Conservation (phyloP, 163 green algal species). For the Scenedesmus sp. region DNA sequence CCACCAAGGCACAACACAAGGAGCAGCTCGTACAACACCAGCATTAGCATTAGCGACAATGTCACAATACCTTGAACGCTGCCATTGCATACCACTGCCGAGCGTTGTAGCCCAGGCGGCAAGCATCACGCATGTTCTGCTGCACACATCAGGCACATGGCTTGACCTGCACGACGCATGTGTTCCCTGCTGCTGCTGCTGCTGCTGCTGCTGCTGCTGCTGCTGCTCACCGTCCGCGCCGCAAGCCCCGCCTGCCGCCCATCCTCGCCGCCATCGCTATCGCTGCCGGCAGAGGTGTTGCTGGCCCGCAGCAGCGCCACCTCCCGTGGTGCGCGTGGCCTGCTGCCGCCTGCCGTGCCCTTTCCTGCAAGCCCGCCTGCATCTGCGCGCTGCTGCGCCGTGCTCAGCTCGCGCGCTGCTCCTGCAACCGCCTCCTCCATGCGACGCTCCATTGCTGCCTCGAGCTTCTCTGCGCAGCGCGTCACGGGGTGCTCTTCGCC, state of each 20-base stretch:
- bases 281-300: neutral
- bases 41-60: neutral
- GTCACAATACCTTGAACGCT: neutral
- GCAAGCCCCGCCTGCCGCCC: neutral
- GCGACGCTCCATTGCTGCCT: constrained; percentile 13
- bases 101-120: neutral
- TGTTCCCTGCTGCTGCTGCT: neutral
- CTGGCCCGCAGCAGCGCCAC: neutral
- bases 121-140: neutral
- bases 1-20: too few relatives aligned
- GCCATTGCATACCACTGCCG: neutral
- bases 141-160: too few relatives aligned
- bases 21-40: neutral
- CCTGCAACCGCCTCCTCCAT: constrained; percentile 34
- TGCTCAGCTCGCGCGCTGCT: neutral
- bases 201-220: neutral
- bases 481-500: constrained; percentile 8
- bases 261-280: neutral
- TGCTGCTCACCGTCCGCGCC: neutral
- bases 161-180: neutral
- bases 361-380: neutral
- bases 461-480: constrained; percentile 23
- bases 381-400: neutral
- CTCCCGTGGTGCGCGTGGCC: neutral
- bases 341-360: neutral